A percentile compares a stretch with the other conserved stretches of the same genome.
Conservation (phyloP, 179 eudicot species). For the Silene noctiflora region DNA sequence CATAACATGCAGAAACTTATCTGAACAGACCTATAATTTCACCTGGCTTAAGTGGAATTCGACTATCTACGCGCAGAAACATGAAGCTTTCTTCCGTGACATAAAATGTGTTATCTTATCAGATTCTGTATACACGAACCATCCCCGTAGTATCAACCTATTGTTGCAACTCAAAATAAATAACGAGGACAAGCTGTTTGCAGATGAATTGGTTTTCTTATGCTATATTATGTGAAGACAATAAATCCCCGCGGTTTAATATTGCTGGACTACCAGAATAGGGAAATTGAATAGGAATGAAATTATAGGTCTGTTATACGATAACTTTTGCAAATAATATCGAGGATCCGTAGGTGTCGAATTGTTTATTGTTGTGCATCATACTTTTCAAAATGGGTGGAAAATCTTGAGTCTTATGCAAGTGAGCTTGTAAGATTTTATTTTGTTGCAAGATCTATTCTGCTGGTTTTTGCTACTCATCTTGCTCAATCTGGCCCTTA, state of each 20-base stretch:
- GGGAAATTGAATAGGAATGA: background rate
- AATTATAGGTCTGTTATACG: background rate
- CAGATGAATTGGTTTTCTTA: background rate
- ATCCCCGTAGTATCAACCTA: background rate
- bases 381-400: background rate
- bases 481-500: constrained; percentile 4
- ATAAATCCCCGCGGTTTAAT: background rate
- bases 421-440: background rate
- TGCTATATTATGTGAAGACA: background rate
- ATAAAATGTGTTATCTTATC: background rate
- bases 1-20: background rate
- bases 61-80: no score
- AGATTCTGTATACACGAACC: background rate
- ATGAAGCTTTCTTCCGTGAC: background rate
- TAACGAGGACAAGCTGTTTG: background rate
- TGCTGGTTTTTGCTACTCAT: background rate
- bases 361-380: background rate
- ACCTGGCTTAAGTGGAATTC: background rate
- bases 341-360: background rate
- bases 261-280: background rate
- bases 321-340: background rate
- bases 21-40: background rate
- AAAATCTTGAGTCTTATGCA: background rate
- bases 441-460: background rate
- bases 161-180: background rate